Base-by-base conservation (phyloP, 805 yeast genomes). In the Zygoascus flipseniorum region DNA sequence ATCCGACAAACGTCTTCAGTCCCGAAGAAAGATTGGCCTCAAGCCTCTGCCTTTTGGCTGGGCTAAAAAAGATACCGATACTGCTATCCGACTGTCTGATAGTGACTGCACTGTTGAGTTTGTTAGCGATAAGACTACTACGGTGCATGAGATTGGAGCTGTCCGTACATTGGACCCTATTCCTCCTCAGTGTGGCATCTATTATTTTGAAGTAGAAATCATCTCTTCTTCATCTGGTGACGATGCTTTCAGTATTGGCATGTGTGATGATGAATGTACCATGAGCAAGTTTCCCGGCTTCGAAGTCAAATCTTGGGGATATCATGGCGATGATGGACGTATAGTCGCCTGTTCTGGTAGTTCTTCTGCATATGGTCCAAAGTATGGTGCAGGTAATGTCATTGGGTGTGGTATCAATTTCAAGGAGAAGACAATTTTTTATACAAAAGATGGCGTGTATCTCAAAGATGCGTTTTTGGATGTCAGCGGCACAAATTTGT, bases 331-430 rank as follows among this genome's bases (percentile, higher is more conserved):
- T 55, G 79, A 76, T 50, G 85, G 83, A 0, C 63, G 67, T 20
- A 67, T 72, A 13, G 62, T 65, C 32, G 66, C 71, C 23, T 66
- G 72, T 50, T 75, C 72, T 47, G 70, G 72, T 11, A 64, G 71
- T 2, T 67, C 72, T 14, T 71, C 70, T 44, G 70, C 67, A 23
- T 74, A 70, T 50, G 73, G 74, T 1, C 74, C 76, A 43, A 69
- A 65, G 31, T 83, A 77, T 65, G 79, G 82, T 0, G 63, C 69
- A 37, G 76, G 76, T 20, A 96, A 89, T 66, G 72, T 78, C 2
- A 76, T 90, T 57, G 97, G 97, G 0, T 85, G 90, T 67, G 97
- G 97, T 4, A 76, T 89, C 23, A 85, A 89, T 69, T 85, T 79
- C 60, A 72, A 77, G 14, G 79, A 78, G 43, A 76, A 79, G 43